Conservation (phyloP, 345 rosid genomes). For the Pistacia atlantica region DNA sequence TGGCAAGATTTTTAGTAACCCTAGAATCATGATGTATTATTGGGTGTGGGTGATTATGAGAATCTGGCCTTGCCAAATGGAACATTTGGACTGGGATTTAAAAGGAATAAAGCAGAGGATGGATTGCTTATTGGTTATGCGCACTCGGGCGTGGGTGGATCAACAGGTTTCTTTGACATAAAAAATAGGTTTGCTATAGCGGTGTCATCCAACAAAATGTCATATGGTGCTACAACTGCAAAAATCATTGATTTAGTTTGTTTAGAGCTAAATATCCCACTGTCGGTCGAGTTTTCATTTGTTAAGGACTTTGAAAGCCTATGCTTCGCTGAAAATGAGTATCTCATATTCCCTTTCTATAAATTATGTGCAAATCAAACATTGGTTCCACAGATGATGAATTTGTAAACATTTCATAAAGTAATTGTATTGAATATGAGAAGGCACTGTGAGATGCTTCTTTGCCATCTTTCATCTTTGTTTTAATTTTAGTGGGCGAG, state of each 20-base stretch:
- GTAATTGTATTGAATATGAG: too few relatives aligned
- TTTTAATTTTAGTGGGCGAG: too few relatives aligned
- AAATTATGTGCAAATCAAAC: too few relatives aligned
- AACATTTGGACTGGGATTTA: conserved; percentile 35
- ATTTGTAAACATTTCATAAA: too few relatives aligned
- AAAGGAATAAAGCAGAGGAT: conserved; percentile 32
- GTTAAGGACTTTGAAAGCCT: conserved; percentile 39
- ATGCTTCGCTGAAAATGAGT: conserved; percentile 50
- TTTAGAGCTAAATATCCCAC: conserved; percentile 74
- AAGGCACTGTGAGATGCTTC: too few relatives aligned
- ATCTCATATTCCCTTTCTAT: too few relatives aligned
- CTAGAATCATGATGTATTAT: conserved; percentile 71
- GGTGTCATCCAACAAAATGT: conserved; percentile 66
- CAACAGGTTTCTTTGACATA: conserved; percentile 79
- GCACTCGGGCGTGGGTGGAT: conserved; percentile 96
- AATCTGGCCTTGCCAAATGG: conserved; percentile 54
- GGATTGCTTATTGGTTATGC: conserved; percentile 75
- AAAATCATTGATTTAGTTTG: conserved; percentile 50
- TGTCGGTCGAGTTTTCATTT: conserved; percentile 53
- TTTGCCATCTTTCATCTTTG: too few relatives aligned
- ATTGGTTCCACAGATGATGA: too few relatives aligned
- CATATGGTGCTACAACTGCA: too few relatives aligned
- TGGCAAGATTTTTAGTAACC: conserved; percentile 44
- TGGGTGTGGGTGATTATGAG: conserved; percentile 71
- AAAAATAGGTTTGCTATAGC: conserved; percentile 79